These are phyloP conservation scores for Vicia sativa DNA, from an alignment of 306 rosid species.

Conservation along the genomic window DNA sequence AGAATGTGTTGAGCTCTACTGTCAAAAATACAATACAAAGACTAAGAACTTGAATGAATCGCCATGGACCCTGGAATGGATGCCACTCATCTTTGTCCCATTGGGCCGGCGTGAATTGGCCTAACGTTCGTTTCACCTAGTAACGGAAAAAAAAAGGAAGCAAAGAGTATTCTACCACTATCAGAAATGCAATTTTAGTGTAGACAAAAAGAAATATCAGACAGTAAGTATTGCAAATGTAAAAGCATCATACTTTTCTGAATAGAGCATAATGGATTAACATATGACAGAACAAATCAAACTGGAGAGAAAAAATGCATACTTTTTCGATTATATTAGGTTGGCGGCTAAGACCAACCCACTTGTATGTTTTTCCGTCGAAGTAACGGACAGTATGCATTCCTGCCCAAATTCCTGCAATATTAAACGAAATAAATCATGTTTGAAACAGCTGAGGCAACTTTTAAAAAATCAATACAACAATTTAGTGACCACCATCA, in stretches of 20 bases:
- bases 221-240: neutral
- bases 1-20: conserved; percentile 97
- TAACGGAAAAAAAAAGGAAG: conserved; percentile 16
- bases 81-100: conserved; percentile 99
- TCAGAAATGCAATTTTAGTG: neutral
- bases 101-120: conserved; percentile 93
- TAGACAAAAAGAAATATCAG: neutral
- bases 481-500: neutral
- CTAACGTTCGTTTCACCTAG: conserved; percentile 89
- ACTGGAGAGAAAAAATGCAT: conserved; percentile 32
- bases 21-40: conserved; percentile 89
- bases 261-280: conserved; percentile 7
- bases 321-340: conserved; percentile 95
- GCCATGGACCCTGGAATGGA: conserved; percentile 97
- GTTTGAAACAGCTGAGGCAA: conserved; percentile 27
- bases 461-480: neutral
- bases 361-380: conserved; percentile 96
- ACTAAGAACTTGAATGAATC: conserved; percentile 88
- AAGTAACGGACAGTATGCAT: conserved; percentile 96
- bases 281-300: conserved; percentile 22
- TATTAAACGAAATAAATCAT: conserved; percentile 28
- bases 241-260: neutral
- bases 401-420: conserved; percentile 99
- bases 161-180: neutral
- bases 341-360: conserved; percentile 99